Conservation (phyloP, 352 stramenopile species). For the Phytophthora lateralis region DNA sequence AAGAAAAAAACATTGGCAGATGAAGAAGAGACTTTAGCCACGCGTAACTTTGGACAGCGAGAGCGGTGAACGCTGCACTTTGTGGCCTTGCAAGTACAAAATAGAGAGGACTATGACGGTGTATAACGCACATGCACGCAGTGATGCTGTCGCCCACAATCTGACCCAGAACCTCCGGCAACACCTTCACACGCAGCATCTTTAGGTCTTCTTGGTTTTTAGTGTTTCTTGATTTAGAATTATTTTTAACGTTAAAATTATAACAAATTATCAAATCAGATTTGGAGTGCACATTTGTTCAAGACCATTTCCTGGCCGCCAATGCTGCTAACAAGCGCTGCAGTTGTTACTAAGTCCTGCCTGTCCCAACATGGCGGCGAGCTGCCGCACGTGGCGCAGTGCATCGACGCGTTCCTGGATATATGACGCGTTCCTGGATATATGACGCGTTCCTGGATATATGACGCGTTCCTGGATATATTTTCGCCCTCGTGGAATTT, state of each 20-base stretch:
- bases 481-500: slow-evolving; percentile 17
- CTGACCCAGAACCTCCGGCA: slow-evolving; percentile 80
- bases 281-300: neutral
- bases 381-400: slow-evolving; percentile 14
- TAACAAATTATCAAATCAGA: neutral
- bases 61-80: slow-evolving; percentile 1
- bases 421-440: no score
- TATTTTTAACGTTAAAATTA: neutral
- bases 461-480: slow-evolving; percentile 25
- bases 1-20: neutral
- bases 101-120: neutral
- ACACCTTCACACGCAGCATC: slow-evolving; percentile 82
- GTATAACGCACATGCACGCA: slow-evolving; percentile 71
- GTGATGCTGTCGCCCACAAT: slow-evolving; percentile 78
- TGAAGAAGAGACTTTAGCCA: slow-evolving; percentile 1
- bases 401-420: slow-evolving; percentile 24
- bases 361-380: slow-evolving; percentile 1
- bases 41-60: slow-evolving; percentile 13
- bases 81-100: neutral
- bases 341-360: slow-evolving; percentile 5
- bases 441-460: no score
- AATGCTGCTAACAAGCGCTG: slow-evolving; percentile 10
- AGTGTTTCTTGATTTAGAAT: neutral
- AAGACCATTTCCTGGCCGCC: no score
- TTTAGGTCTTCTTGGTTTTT: slow-evolving; percentile 9